These are phyloP conservation scores for Pyrenophora graminea DNA, from an alignment of 2,329 filamentous ascomycete species.

Conservation along the genomic window DNA sequence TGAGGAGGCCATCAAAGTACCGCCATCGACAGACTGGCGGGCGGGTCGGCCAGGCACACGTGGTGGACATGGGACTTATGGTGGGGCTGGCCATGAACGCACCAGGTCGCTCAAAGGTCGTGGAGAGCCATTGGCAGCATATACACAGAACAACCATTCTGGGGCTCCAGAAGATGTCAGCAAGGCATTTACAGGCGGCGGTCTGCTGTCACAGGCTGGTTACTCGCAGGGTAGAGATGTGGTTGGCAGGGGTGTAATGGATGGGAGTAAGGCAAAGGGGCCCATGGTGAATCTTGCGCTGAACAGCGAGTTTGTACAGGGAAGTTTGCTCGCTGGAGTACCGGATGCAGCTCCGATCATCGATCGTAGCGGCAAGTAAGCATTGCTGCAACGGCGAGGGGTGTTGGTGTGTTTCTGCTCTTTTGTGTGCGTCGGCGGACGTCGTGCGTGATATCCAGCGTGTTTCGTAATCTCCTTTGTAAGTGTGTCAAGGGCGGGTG, in stretches of 20 bases:
- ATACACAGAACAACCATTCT: slow-evolving; percentile 42
- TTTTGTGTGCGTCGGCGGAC: neutral
- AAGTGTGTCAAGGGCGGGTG: neutral
- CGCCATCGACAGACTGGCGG: slow-evolving; percentile 52
- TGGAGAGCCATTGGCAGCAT: slow-evolving; percentile 39
- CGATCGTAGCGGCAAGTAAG: slow-evolving; percentile 41
- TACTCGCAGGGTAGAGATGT: slow-evolving; percentile 46
- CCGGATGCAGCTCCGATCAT: slow-evolving; percentile 44
- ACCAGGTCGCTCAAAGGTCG: slow-evolving; percentile 42
- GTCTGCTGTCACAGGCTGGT: slow-evolving; percentile 48
- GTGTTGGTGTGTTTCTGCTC: neutral
- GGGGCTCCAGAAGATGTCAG: slow-evolving; percentile 37
- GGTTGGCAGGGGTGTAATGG: slow-evolving; percentile 52
- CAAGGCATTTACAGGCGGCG: slow-evolving; percentile 52
- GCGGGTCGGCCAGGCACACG: slow-evolving; percentile 38
- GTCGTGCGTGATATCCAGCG: slow-evolving; percentile 1
- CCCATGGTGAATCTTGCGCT: slow-evolving; percentile 53
- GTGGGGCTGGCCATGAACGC: slow-evolving; percentile 35
- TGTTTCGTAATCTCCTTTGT: neutral
- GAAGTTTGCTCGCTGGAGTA: slow-evolving; percentile 54
- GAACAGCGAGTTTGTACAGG: slow-evolving; percentile 50
- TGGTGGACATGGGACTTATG: slow-evolving; percentile 31
- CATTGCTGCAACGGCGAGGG: neutral
- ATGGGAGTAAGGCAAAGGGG: slow-evolving; percentile 50
- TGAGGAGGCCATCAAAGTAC: slow-evolving; percentile 50